Evolutionary conservation across 202 grass and related monocot genomes (phyloP), one percentile per base, ranked within the genome.

Genomic region (Setaria viridis): DNA sequence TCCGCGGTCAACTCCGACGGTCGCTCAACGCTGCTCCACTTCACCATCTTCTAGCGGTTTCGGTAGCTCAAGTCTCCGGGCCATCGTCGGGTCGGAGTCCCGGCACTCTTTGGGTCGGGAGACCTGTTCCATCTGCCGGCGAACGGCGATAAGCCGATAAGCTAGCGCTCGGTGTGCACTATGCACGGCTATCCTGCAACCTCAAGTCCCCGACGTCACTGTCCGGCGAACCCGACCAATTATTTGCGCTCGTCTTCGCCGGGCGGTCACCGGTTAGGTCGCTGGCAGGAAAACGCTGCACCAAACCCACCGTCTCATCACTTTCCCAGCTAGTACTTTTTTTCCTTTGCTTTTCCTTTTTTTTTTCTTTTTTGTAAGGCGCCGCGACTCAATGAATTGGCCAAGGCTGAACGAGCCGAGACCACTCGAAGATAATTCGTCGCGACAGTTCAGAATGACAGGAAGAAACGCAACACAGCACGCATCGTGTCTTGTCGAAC

Each of bases 261-360:
- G 56, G 47, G 46, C 82, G 42, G 79, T 81, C 62, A 10, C 65
- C 74, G 48, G 48, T 72, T 89, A 53, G 84, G 57, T 62, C 46
- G 82, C 62, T 62, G 54, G 70, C 54, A 76, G n/a, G 56, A 37
- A 34, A 65, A 67, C 78, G 69, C 70, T 72, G 46, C 78, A 71
- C 64, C 77, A 37, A 70, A 49, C 62, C 21, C 63, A 53, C 17
- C 32, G 5, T 0, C 43, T 34, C 51, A 13, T 50, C 48, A 11
- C 48, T 50, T 50, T 50, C 43, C 39, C 39, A 41, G 39, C 39
- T 41, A 41, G 25, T 25, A 5, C 39, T 41, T 2, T 41, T 41
- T 41, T 41, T 2, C 39, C 5, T 41, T 5, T 41, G 5, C 43
- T 46, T 46, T 46, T 9, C 6, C 9, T 9, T 10, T 9, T 2